Conservation (phyloP, 2,329 filamentous ascomycete species). For the Akanthomyces uredinophilus region DNA sequence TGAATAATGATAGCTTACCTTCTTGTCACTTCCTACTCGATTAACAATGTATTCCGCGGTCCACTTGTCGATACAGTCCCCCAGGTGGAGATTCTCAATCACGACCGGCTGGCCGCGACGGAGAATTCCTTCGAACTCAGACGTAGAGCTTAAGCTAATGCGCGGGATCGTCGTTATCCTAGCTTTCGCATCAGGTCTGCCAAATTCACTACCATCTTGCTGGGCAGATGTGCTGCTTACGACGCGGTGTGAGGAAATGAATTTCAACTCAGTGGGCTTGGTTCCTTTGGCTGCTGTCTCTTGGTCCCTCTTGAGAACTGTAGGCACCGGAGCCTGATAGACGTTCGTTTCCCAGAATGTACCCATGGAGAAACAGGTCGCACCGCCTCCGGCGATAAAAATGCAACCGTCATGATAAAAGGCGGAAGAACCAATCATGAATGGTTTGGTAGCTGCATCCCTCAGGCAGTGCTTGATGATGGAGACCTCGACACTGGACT, state of each 20-base stretch:
- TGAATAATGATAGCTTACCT: constrained; percentile 39
- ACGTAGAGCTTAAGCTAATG: constrained; percentile 43
- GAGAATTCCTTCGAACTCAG: constrained; percentile 58
- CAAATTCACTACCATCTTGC: neutral
- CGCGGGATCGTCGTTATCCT: constrained; percentile 41
- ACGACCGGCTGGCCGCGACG: constrained; percentile 51
- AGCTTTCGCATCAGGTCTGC: constrained; percentile 15
- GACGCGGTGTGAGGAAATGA: neutral
- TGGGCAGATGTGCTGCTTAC: constrained; percentile 14
- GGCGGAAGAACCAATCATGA: constrained; percentile 66
- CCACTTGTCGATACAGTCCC: constrained; percentile 64
- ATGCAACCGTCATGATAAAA: constrained; percentile 44
- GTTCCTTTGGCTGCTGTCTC: neutral
- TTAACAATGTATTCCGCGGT: constrained; percentile 61
- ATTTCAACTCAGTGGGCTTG: neutral
- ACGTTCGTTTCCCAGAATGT: constrained; percentile 71
- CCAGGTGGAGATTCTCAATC: constrained; percentile 61
- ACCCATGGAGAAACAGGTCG: constrained; percentile 87
- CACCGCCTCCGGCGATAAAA: constrained; percentile 70
- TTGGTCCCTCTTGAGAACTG: neutral
- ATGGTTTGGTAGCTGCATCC: constrained; percentile 37
- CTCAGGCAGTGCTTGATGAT: constrained; percentile 11
- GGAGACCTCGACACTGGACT: constrained; percentile 7
- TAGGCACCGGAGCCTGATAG: constrained; percentile 35
- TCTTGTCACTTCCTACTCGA: constrained; percentile 54